Percentiles rank a stretch among this genome's conserved stretches.
phyloP scores from a whole-genome alignment of 108 stramenopile genomes.

The Poteriospumella lacustris region DNA sequence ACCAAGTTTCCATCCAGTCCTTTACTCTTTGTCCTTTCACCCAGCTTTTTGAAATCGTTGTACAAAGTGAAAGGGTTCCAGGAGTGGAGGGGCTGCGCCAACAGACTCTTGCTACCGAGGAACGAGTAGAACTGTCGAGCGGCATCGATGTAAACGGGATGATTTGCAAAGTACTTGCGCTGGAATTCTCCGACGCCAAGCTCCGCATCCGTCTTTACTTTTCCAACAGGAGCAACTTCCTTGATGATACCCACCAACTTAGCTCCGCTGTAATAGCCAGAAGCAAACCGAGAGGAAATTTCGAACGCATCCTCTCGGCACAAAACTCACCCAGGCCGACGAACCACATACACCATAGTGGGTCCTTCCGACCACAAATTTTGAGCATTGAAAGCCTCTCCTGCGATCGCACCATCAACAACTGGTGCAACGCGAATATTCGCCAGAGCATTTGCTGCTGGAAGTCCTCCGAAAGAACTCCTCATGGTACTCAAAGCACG shows the following conservation, averaged over 20 bases:
- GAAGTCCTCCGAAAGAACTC: not conserved
- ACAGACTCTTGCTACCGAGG: slow-evolving; percentile 56
- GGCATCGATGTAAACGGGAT: slow-evolving; percentile 63
- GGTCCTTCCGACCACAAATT: not conserved
- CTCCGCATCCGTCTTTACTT: slow-evolving; percentile 60
- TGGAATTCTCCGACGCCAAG: slow-evolving; percentile 63
- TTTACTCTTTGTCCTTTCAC: slow-evolving; percentile 46
- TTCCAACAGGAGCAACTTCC: slow-evolving; percentile 56
- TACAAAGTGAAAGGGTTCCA: slow-evolving; percentile 50
- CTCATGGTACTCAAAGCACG: not conserved
- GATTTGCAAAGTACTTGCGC: slow-evolving; percentile 50
- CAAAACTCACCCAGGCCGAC: slow-evolving; percentile 62
- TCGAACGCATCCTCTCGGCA: slow-evolving; percentile 76
- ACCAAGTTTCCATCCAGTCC: slow-evolving; percentile 63
- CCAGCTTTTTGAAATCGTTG: slow-evolving; percentile 43
- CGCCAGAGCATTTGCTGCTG: not conserved
- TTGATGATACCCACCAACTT: slow-evolving; percentile 52
- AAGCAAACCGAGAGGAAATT: slow-evolving; percentile 57
- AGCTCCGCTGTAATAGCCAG: not conserved
- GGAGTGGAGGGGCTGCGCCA: slow-evolving; percentile 17
- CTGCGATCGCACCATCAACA: not conserved
- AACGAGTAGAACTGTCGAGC: slow-evolving; percentile 60
- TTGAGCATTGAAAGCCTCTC: not conserved
- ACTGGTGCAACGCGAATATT: not conserved
- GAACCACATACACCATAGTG: slow-evolving; percentile 32